Evolutionary conservation across 257 asterid genomes (phyloP), one percentile per base, ranked within the genome.

Genomic region (Solanum chmielewskii): DNA sequence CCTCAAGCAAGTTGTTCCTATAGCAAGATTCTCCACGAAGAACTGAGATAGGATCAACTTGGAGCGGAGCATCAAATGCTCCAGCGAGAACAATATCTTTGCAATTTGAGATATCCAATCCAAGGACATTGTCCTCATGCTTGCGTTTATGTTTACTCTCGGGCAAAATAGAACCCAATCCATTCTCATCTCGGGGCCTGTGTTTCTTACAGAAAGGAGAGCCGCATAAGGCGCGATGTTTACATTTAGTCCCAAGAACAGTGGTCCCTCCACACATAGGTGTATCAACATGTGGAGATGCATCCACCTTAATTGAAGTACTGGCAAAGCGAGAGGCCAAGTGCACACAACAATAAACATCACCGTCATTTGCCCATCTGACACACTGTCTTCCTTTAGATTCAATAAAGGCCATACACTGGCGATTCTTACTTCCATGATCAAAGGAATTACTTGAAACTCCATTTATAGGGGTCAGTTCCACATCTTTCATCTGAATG

Each of bases 191-290:
- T 6, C 88, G 94, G 45, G 97, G 96, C 90, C 92, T 90, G 90
- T 97, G 99, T 92, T 97, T 97, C 95, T 97, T 97, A 93, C 99
- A 97, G 92, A 97, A 96, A 82, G 98, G 92, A 86, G 92, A 91
- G 87, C 99, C 99, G 15, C 85, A 87, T 39, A 97, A 89, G 56
- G 99, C 95, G 66, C 99, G 93, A 92, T 97, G 99, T 91, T 96
- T 97, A 92, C 99, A 97, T 88, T 95, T 96, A 81, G 98, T 95
- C 52, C 99, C 98, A 85, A 95, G 98, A 88, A 97, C 99, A 2
- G 99, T 97, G 87, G 98, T 96, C 76, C 99, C 99, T 90, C 93
- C 98, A 88, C 99, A 97, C 99, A 95, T 94, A 47, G 95, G 94
- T 52, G 94, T 90, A 81, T 96, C 99, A 84, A 86, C 82, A 69